Base-by-base conservation (phyloP, 2,329 filamentous ascomycete species). In the Talaromyces pinophilus region DNA sequence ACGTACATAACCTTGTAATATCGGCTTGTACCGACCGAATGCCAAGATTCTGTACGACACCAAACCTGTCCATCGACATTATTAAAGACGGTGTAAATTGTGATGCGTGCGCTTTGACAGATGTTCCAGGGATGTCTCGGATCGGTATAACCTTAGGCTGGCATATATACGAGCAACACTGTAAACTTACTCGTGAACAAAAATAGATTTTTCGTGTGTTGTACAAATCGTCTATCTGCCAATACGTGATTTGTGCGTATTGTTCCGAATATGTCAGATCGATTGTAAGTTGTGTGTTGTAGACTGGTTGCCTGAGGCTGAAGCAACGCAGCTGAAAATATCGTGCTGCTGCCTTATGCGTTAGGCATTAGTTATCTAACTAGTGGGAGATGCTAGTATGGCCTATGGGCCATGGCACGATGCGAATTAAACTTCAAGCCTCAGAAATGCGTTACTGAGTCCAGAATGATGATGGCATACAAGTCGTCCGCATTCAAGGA, bases 401-500 rank as follows among this genome's bases (percentile, higher is more conserved):
- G 42, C 17, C 6, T n/a, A 46, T 19, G 42, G 33, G 8, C 30
- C 30, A 46, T 22, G 44, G 48, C 48, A 52, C 48, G 48, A 52
- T 52, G 48, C 48, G 15, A 52, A 38, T 33, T 57, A 57, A 38
- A 57, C 17, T 57, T 57, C 52, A 57, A 57, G 52, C 52, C 30
- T 57, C 52, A 22, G 52, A 55, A 25, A 19, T 35, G 52, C 52
- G n/a, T 55, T 35, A 38, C 54, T 4, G n/a, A 57, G 30, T 57
- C 54, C 54, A 57, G 30, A 38, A 38, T 25, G 54, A 55, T 35
- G 48, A 52, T 52, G 25, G 48, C 22, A 52, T 48, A 10, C 30
- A 25, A 30, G 8, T 30, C 25, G 46, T 35, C 46, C 19, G 46
- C 13, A 25, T 25, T 25, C 46, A 25, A 25, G 44, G 19, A 48